Conservation (phyloP, 1,284 basidiomycete genomes). For the Kalmanozyma brasiliensis region DNA sequence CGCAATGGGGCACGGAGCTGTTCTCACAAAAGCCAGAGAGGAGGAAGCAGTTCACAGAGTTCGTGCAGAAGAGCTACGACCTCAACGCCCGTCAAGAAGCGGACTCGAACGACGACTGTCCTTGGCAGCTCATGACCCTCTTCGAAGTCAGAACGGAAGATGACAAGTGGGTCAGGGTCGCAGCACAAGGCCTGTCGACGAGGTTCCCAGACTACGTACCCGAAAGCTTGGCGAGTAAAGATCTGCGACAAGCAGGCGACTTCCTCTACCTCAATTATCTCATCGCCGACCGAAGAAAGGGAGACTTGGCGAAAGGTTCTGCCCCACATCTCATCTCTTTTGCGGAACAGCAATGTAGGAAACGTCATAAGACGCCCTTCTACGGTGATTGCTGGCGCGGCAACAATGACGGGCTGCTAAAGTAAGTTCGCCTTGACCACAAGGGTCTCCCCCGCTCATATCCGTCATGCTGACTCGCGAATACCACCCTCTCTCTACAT, state of each 20-base stretch:
- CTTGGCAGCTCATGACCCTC: conserved; percentile 18
- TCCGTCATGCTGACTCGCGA: background rate
- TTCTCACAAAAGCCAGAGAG: conserved; percentile 24
- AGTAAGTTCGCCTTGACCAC: conserved; percentile 14
- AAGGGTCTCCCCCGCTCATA: too few species aligned
- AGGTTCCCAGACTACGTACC: conserved; percentile 30
- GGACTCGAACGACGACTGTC: background rate
- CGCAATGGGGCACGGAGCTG: conserved; percentile 45
- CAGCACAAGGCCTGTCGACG: conserved; percentile 12
- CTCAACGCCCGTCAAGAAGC: background rate
- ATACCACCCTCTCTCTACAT: background rate
- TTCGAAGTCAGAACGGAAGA: conserved; percentile 20
- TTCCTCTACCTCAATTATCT: conserved; percentile 43
- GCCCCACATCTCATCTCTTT: conserved; percentile 18
- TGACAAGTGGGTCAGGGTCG: conserved; percentile 23
- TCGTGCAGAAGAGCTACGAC: conserved; percentile 16
- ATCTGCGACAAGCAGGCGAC: background rate
- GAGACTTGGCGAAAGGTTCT: conserved; percentile 25
- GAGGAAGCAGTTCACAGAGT: conserved; percentile 1
- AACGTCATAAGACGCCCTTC: conserved; percentile 10
- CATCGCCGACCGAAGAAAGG: conserved; percentile 31
- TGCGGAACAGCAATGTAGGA: conserved; percentile 4
- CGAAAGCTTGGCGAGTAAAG: background rate
- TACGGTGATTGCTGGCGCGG: conserved; percentile 49
- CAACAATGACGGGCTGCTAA: conserved; percentile 31